A percentile compares a stretch with the other conserved stretches of the same genome.
Conservation (phyloP, 352 stramenopile genomes). For the Phytopythium sindhum region DNA sequence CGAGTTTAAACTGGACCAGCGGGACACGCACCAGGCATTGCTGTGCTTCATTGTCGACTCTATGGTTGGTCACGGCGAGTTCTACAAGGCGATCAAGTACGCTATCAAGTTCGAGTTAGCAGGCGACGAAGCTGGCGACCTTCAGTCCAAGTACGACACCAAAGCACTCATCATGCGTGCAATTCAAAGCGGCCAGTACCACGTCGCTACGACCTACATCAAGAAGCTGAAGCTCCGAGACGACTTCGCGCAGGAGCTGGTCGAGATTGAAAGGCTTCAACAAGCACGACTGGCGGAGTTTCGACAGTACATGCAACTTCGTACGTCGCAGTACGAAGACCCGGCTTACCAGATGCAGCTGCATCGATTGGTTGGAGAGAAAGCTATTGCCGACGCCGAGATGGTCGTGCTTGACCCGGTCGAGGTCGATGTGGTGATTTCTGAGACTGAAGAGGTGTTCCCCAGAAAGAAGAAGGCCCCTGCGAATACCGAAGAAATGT, state of each 20-base stretch:
- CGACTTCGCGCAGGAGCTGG: conserved; percentile 52
- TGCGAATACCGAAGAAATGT: background rate
- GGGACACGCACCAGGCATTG: conserved; percentile 31
- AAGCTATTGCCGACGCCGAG: conserved; percentile 33
- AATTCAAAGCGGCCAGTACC: conserved; percentile 59
- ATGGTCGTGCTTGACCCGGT: conserved; percentile 43
- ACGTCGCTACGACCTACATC: conserved; percentile 79
- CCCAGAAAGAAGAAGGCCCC: conserved; percentile 26
- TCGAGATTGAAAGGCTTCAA: conserved; percentile 53
- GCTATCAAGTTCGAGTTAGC: conserved; percentile 76
- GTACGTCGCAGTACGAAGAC: conserved; percentile 47
- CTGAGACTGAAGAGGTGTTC: conserved; percentile 54
- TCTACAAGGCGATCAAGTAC: conserved; percentile 90
- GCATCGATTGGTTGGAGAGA: conserved; percentile 32
- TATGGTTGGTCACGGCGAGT: conserved; percentile 66
- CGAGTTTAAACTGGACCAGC: conserved; percentile 74
- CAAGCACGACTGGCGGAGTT: conserved; percentile 52
- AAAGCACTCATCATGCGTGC: conserved; percentile 50
- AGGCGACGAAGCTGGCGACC: conserved; percentile 13
- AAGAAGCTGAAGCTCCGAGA: conserved; percentile 74
- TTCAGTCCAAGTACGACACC: conserved; percentile 33
- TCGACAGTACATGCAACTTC: conserved; percentile 47
- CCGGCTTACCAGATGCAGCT: conserved; percentile 35
- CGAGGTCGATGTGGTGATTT: conserved; percentile 54
- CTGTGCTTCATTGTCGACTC: conserved; percentile 57